Conservation (phyloP, 2,329 filamentous ascomycete genomes). For the Sporothrix variecibatus region DNA sequence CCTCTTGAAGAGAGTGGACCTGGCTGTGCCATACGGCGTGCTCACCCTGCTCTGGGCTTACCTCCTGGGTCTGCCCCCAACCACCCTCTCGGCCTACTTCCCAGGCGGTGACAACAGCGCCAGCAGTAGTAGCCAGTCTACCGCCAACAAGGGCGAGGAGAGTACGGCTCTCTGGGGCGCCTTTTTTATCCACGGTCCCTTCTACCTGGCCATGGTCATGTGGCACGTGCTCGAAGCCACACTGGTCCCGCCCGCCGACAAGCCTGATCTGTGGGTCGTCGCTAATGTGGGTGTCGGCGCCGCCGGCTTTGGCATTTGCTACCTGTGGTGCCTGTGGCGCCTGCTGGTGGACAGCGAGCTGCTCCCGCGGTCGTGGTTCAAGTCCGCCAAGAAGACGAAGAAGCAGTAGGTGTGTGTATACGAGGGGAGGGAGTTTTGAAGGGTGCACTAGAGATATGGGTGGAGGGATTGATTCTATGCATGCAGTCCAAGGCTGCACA, state of each 20-base stretch:
- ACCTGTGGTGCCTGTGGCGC: slow-evolving; percentile 85
- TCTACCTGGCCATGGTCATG: slow-evolving; percentile 73
- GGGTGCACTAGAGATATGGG: neutral
- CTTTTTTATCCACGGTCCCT: slow-evolving; percentile 67
- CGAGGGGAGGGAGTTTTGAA: neutral
- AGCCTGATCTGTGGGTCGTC: slow-evolving; percentile 94
- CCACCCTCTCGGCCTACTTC: slow-evolving; percentile 69
- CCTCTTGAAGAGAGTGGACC: slow-evolving; percentile 78
- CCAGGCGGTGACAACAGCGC: slow-evolving; percentile 37
- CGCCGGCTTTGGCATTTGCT: slow-evolving; percentile 81
- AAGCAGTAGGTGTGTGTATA: slow-evolving; percentile 40
- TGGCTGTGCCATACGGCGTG: slow-evolving; percentile 81
- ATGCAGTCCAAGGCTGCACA: neutral
- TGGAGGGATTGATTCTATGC: neutral
- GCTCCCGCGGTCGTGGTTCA: slow-evolving; percentile 38
- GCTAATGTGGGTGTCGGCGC: slow-evolving; percentile 85
- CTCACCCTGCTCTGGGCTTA: slow-evolving; percentile 89
- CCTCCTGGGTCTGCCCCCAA: slow-evolving; percentile 81
- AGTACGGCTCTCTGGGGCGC: slow-evolving; percentile 56
- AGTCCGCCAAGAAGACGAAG: slow-evolving; percentile 40
- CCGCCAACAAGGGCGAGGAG: slow-evolving; percentile 41
- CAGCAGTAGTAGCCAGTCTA: neutral
- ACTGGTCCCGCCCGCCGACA: slow-evolving; percentile 66
- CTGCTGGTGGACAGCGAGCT: slow-evolving; percentile 62
- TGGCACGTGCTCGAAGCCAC: slow-evolving; percentile 81